Evolutionary conservation across 2,329 filamentous ascomycete species (phyloP).

Genomic region (Fonsecaea erecta): DNA sequence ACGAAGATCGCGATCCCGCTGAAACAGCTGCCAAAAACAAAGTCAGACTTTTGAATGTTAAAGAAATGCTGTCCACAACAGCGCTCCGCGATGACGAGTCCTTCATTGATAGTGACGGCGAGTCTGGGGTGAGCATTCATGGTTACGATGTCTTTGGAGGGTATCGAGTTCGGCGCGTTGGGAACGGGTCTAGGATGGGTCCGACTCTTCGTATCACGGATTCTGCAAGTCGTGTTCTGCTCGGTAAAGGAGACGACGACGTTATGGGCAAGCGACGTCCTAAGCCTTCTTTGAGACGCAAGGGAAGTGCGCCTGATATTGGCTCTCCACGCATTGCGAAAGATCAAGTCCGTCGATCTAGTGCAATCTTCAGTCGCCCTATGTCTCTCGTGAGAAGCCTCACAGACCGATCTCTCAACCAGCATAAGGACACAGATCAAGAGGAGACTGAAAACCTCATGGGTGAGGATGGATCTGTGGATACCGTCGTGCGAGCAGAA

Average conservation of each 20-base stretch:
- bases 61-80: conserved; percentile 24
- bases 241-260: conserved; percentile 16
- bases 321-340: conserved; percentile 7
- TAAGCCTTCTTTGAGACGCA: conserved; percentile 12
- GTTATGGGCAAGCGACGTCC: background rate
- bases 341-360: conserved; percentile 18
- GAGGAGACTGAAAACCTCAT: conserved; percentile 20
- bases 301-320: conserved; percentile 24
- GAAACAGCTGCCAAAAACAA: background rate
- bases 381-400: conserved; percentile 22
- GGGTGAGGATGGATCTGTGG: conserved; percentile 9
- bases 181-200: conserved; percentile 16
- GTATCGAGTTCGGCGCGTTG: conserved; percentile 28
- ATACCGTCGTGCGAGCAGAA: conserved; percentile 16
- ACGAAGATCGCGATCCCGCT: background rate
- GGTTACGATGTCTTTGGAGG: conserved; percentile 31
- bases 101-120: conserved; percentile 12
- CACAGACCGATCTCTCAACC: conserved; percentile 16
- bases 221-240: conserved; percentile 29
- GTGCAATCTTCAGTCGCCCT: conserved; percentile 14
- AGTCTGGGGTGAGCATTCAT: conserved; percentile 12
- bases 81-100: conserved; percentile 17
- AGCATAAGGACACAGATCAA: conserved; percentile 3
- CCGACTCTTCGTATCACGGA: conserved; percentile 35
- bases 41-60: conserved; percentile 10